Conservation (phyloP, 768 basidiomycete species). For the Leccinum olivaceopallidum region DNA sequence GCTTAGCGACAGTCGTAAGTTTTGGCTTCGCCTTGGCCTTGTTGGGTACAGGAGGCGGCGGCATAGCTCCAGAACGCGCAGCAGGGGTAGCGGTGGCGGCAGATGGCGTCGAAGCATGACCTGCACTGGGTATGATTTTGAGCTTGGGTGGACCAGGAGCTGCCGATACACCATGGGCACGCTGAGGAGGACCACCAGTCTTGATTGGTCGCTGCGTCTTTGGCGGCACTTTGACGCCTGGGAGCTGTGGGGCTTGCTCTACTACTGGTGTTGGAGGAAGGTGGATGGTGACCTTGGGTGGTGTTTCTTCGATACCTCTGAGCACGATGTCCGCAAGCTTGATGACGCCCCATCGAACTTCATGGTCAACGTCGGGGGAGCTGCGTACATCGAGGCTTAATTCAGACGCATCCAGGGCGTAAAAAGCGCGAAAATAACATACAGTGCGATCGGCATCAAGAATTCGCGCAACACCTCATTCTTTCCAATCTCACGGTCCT, state of each 20-base stretch:
- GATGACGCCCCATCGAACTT: constrained; percentile 88
- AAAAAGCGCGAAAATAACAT: constrained; percentile 29
- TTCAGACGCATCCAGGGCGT: neutral
- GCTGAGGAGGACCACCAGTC: constrained; percentile 34
- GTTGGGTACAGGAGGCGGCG: constrained; percentile 31
- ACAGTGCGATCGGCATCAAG: constrained; percentile 83
- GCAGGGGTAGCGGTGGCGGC: constrained; percentile 10
- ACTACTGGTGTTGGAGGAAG: constrained; percentile 69
- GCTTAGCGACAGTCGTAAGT: constrained; percentile 31
- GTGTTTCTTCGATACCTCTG: constrained; percentile 76
- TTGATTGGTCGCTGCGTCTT: constrained; percentile 40
- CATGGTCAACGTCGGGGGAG: constrained; percentile 75
- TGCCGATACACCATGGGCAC: constrained; percentile 30
- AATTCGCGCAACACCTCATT: constrained; percentile 77
- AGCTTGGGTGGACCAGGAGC: constrained; percentile 52
- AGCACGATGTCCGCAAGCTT: constrained; percentile 91
- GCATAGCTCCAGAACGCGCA: constrained; percentile 23
- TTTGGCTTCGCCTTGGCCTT: constrained; percentile 31
- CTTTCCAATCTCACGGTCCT: constrained; percentile 83
- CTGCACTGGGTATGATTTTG: constrained; percentile 39
- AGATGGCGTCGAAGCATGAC: constrained; percentile 20
- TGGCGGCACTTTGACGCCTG: constrained; percentile 48
- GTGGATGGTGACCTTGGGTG: constrained; percentile 86
- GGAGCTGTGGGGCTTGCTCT: constrained; percentile 58
- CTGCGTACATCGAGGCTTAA: constrained; percentile 37